A percentile compares a stretch with the other conserved stretches of the same genome.
These are phyloP conservation scores for Ganoderma multipileum DNA, from an alignment of 1,284 basidiomycete genomes.

Conservation along the genomic window DNA sequence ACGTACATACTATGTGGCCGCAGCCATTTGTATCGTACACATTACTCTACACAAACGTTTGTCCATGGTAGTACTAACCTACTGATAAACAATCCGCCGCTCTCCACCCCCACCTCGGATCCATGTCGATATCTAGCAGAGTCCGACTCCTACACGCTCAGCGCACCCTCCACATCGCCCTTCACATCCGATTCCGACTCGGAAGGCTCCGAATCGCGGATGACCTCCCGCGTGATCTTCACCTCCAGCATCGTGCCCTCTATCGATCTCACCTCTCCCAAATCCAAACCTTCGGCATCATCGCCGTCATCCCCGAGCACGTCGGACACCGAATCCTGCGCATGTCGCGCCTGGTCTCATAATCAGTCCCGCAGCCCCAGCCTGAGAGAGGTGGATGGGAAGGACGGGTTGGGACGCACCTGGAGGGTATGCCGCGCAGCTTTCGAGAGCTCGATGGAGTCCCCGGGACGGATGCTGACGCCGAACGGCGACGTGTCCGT, in stretches of 20 bases:
- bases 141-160: neutral
- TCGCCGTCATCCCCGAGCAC: neutral
- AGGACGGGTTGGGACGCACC: neutral
- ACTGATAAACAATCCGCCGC: neutral
- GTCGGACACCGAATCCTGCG: neutral
- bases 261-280: neutral
- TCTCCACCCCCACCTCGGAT: neutral
- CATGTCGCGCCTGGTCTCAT: no score
- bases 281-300: neutral
- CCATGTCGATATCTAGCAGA: neutral
- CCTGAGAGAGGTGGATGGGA: neutral
- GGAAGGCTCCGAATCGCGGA: neutral
- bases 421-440: neutral
- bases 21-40: neutral
- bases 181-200: neutral
- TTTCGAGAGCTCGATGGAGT: neutral
- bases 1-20: no score
- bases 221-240: neutral
- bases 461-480: neutral
- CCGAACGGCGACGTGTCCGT: slow-evolving; percentile 10
- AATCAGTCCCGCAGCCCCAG: neutral
- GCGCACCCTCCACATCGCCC: neutral
- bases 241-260: neutral
- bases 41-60: neutral
- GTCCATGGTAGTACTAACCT: neutral